These are phyloP conservation scores for Colletotrichum paranaense DNA, from an alignment of 2,329 filamentous ascomycete genomes.

Conservation along the genomic window DNA sequence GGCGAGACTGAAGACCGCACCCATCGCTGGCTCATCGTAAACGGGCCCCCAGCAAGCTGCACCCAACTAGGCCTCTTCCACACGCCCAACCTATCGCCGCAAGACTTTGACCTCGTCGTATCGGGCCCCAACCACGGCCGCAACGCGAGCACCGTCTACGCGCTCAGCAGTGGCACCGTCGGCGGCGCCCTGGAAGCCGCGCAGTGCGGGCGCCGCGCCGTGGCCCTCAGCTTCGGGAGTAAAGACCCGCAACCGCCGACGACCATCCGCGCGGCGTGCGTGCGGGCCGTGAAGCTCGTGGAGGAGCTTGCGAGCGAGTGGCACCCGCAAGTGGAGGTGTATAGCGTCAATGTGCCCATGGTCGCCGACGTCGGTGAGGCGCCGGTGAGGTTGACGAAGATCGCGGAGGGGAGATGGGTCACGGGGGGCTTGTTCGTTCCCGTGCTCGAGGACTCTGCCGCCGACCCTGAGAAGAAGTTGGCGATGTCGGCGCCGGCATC, in stretches of 20 bases:
- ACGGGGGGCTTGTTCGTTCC: constrained; percentile 51
- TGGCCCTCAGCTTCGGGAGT: constrained; percentile 78
- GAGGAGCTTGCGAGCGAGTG: constrained; percentile 72
- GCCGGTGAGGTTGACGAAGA: constrained; percentile 75
- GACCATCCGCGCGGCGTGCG: constrained; percentile 70
- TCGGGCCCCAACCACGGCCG: constrained; percentile 72
- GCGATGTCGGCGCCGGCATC: background rate
- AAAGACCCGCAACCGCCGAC: constrained; percentile 74
- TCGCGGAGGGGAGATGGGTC: constrained; percentile 77
- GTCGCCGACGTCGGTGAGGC: constrained; percentile 67
- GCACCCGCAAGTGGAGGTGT: constrained; percentile 69
- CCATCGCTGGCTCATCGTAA: constrained; percentile 67
- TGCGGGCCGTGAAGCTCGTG: constrained; percentile 69
- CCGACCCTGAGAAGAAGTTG: constrained; percentile 31
- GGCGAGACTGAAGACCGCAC: constrained; percentile 53
- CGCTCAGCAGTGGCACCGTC: constrained; percentile 67
- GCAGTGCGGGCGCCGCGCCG: constrained; percentile 65
- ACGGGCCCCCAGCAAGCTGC: constrained; percentile 70
- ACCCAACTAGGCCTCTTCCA: constrained; percentile 70
- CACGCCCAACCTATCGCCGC: constrained; percentile 43
- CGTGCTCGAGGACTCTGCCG: background rate
- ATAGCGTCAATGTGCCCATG: constrained; percentile 76
- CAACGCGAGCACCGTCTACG: constrained; percentile 69
- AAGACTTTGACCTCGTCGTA: constrained; percentile 65
- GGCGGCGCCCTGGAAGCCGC: constrained; percentile 69